Conservation (phyloP, 805 yeast genomes). For the Teunomyces gatunensis region DNA sequence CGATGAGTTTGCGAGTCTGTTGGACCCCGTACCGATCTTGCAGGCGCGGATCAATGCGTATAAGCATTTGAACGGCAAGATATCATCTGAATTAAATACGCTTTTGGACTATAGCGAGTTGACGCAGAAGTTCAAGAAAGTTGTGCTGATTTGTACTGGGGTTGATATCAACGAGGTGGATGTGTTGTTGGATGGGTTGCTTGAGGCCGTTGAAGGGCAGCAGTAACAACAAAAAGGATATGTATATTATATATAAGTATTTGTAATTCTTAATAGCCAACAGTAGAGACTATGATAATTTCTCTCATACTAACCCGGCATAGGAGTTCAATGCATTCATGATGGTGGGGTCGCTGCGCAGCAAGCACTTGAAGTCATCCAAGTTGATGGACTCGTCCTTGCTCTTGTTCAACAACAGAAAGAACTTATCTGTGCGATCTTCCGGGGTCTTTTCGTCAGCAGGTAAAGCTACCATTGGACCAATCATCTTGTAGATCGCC, state of each 20-base stretch:
- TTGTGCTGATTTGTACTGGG: slow-evolving; percentile 86
- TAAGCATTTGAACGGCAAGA: slow-evolving; percentile 58
- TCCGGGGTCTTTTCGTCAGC: slow-evolving; percentile 94
- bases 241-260: not conserved
- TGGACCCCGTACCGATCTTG: slow-evolving; percentile 51
- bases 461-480: slow-evolving; percentile 84
- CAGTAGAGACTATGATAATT: not conserved
- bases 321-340: slow-evolving; percentile 74
- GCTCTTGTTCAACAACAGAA: slow-evolving; percentile 69
- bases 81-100: slow-evolving; percentile 50
- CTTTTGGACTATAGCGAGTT: slow-evolving; percentile 46
- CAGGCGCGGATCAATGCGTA: slow-evolving; percentile 83
- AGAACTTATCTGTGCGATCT: slow-evolving; percentile 76
- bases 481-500: slow-evolving; percentile 93
- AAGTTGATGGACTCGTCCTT: slow-evolving; percentile 61
- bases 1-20: slow-evolving; percentile 23
- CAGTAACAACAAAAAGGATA: slow-evolving; percentile 18
- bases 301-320: slow-evolving; percentile 62
- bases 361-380: slow-evolving; percentile 81
- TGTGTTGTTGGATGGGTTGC: slow-evolving; percentile 73
- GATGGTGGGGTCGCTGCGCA: slow-evolving; percentile 75
- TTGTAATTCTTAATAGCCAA: not conserved
- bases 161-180: slow-evolving; percentile 81
- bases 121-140: slow-evolving; percentile 73
- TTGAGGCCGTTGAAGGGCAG: slow-evolving; percentile 84